Conservation (phyloP, 352 stramenopile species). For the Phytophthora pinifolia region DNA sequence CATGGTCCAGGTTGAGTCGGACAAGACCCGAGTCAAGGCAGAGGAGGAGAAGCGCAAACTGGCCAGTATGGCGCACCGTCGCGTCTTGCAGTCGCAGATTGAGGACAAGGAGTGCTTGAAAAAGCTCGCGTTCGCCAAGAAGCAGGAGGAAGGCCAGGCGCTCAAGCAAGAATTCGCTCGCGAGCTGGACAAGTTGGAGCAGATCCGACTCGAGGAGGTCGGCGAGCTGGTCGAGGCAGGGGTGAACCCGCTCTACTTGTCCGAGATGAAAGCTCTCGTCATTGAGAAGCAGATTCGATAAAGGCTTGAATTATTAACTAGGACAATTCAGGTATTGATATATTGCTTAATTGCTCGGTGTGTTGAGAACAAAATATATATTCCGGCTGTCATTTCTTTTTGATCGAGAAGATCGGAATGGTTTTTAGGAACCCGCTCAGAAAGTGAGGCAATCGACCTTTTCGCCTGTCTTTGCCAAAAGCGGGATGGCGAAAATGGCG, state of each 20-base stretch:
- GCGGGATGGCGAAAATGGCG: background rate
- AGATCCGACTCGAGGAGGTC: slow-evolving; percentile 89
- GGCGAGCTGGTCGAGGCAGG: slow-evolving; percentile 83
- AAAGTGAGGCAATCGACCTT: too few relatives aligned
- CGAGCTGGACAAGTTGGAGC: slow-evolving; percentile 89
- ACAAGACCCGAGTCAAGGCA: slow-evolving; percentile 53
- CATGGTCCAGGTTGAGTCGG: slow-evolving; percentile 77
- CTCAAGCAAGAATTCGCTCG: slow-evolving; percentile 74
- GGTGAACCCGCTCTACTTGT: slow-evolving; percentile 90
- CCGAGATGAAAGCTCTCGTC: slow-evolving; percentile 91
- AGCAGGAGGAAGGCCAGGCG: slow-evolving; percentile 68
- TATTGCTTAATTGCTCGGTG: too few relatives aligned
- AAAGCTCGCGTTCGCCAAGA: slow-evolving; percentile 69
- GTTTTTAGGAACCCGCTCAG: too few relatives aligned
- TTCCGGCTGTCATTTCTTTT: too few relatives aligned
- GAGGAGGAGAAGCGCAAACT: slow-evolving; percentile 71
- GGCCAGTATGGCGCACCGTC: slow-evolving; percentile 65
- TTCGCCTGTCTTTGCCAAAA: too few relatives aligned
- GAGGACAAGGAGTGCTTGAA: slow-evolving; percentile 80
- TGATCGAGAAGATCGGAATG: too few relatives aligned
- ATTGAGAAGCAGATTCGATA: slow-evolving; percentile 71
- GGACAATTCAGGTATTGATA: background rate
- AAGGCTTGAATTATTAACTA: slow-evolving; percentile 16
- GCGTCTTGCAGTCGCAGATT: slow-evolving; percentile 90
- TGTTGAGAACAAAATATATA: too few relatives aligned